Base-by-base conservation (phyloP, 768 basidiomycete genomes). In the Amanita rubescens region DNA sequence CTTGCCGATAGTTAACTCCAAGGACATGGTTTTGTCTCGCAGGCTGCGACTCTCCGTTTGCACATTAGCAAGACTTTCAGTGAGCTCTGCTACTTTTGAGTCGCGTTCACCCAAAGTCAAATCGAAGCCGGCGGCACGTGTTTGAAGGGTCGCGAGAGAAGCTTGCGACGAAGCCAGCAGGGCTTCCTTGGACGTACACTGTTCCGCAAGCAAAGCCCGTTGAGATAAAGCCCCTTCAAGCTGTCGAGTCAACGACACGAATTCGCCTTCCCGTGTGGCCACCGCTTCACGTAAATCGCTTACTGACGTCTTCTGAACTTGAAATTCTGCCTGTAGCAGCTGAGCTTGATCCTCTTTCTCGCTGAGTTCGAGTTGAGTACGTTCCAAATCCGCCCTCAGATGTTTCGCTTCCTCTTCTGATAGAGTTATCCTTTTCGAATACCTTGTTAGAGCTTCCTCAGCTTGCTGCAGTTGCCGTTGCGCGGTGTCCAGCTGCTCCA, bases 61-160 rank as follows among this genome's bases (percentile, higher is more conserved):
- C 19, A 42, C 19, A 17, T 22, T 15, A 15, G 33, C n/a, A 53
- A 43, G 41, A 7, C 3, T n/a, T 15, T 30, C 27, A 35, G 19
- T 49, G 48, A 57, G 57, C 42, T 54, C 51, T 24, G 43, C 37
- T 24, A 56, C 47, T n/a, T 39, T 24, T 41, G 35, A 24, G 33
- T 47, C 44, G 33, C 49, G 39, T 47, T 53, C 46, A 19, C 45
- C 33, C 33, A 33, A 12, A 3, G 41, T 17, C 32, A 9, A 11
- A 17, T 53, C 42, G 15, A 20, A 15, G 33, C 37, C 39, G 20
- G 45, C 41, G 20, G 51, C 35, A 24, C 25, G 51, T 12, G 51
- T 43, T 22, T 38, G 56, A 25, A 57, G 49, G 5, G 24, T 19
- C 1, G 27, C 37, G 39, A 49, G 33, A 17, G 49, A 55, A 49